A percentile compares a stretch with the other conserved stretches of the same genome.
These are phyloP conservation scores for Tirmania nivea DNA, from an alignment of 495 filamentous ascomycete genomes.

Conservation along the genomic window DNA sequence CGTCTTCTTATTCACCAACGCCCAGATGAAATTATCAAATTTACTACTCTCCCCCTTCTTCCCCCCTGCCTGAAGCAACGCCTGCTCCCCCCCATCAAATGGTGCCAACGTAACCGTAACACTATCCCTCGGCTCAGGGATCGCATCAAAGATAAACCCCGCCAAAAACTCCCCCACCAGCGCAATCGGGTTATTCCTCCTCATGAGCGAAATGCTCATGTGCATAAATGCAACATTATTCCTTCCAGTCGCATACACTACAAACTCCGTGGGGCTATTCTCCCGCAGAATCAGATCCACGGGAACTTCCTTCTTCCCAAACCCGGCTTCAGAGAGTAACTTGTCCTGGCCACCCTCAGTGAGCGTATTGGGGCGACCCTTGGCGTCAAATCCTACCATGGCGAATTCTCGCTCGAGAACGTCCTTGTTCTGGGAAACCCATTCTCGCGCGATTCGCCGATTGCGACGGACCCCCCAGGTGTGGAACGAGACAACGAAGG, in stretches of 20 bases:
- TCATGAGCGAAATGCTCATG: conserved; percentile 56
- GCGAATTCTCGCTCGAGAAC: conserved; percentile 64
- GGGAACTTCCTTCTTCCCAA: not conserved
- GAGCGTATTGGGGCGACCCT: conserved; percentile 17
- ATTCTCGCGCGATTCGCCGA: conserved; percentile 52
- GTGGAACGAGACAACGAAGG: conserved; percentile 54
- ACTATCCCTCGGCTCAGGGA: conserved; percentile 41
- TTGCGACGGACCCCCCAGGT: conserved; percentile 67
- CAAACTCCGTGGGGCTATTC: conserved; percentile 61
- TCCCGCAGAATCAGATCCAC: conserved; percentile 37
- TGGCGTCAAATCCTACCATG: conserved; percentile 54
- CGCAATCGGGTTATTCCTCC: conserved; percentile 73
- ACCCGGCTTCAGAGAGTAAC: conserved; percentile 29
- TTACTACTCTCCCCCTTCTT: conserved; percentile 36
- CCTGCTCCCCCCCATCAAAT: conserved; percentile 73
- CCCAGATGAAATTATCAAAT: conserved; percentile 88
- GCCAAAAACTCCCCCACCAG: conserved; percentile 43
- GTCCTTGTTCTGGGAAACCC: conserved; percentile 53
- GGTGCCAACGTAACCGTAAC: conserved; percentile 56
- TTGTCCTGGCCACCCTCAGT: conserved; percentile 19
- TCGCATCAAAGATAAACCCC: conserved; percentile 60
- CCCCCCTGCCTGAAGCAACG: conserved; percentile 39
- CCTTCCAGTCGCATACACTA: conserved; percentile 77
- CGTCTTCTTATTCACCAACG: conserved; percentile 78
- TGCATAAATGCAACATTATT: conserved; percentile 86